phyloP scores from a whole-genome alignment of 352 stramenopile genomes.

The Phytophthora agathidicida region DNA sequence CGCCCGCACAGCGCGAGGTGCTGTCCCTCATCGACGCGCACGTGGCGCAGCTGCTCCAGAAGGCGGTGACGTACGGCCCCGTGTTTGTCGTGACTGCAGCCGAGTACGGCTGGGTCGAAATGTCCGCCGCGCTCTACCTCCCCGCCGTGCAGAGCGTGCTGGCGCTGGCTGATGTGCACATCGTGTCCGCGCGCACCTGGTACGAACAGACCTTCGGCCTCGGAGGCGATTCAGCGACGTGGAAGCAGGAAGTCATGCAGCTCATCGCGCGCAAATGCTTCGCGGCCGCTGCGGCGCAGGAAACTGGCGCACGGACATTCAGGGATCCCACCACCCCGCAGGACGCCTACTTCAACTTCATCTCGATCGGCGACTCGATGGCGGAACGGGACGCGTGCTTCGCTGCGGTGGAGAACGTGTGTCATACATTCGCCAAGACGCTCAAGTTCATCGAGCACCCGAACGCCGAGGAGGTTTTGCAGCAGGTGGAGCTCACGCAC shows the following conservation, averaged over 20 bases:
- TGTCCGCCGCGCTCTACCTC: conserved; percentile 81
- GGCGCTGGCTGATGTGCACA: conserved; percentile 80
- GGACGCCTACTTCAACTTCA: conserved; percentile 76
- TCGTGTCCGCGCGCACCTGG: conserved; percentile 85
- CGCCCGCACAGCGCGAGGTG: conserved; percentile 58
- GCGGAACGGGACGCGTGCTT: conserved; percentile 88
- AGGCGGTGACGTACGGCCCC: conserved; percentile 77
- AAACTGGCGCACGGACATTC: background rate
- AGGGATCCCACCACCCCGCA: conserved; percentile 3
- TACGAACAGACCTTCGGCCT: conserved; percentile 86
- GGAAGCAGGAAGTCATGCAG: conserved; percentile 90
- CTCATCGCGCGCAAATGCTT: conserved; percentile 89
- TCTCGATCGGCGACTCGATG: conserved; percentile 88
- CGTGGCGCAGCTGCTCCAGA: conserved; percentile 67
- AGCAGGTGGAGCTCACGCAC: conserved; percentile 84
- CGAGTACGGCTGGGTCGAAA: conserved; percentile 86
- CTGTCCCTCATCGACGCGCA: conserved; percentile 67
- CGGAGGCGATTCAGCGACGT: conserved; percentile 77
- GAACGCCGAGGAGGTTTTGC: conserved; percentile 78
- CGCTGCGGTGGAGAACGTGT: conserved; percentile 62
- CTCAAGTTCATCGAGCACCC: conserved; percentile 89
- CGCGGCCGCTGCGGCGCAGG: conserved; percentile 23
- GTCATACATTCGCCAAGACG: conserved; percentile 83
- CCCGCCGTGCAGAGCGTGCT: conserved; percentile 69
- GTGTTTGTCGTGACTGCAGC: conserved; percentile 89